These are phyloP conservation scores for Penstemon eatonii DNA, from an alignment of 257 asterid genomes.

Conservation along the genomic window DNA sequence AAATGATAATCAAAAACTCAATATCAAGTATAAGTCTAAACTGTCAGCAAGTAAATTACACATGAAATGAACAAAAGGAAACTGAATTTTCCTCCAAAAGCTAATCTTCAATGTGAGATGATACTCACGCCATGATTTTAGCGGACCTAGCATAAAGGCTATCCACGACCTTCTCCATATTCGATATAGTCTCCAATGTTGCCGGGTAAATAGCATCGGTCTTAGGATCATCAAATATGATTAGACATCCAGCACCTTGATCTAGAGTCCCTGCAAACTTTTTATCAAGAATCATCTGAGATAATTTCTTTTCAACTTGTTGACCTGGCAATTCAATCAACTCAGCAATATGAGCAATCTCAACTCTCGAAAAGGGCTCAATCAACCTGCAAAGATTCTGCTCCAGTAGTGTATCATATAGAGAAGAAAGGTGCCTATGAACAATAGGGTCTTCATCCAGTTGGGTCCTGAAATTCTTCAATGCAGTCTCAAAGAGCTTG, in stretches of 20 bases:
- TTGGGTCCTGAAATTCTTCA: constrained; percentile 55
- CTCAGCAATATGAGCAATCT: constrained; percentile 59
- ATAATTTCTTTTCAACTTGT: constrained; percentile 57
- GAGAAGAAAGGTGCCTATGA: constrained; percentile 66
- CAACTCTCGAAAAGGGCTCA: constrained; percentile 64
- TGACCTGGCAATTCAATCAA: constrained; percentile 55
- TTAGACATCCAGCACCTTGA: constrained; percentile 66
- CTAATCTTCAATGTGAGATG: constrained; percentile 10
- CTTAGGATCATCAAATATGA: constrained; percentile 61
- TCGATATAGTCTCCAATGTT: constrained; percentile 53
- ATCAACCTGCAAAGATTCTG: constrained; percentile 72
- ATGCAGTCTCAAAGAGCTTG: constrained; percentile 56
- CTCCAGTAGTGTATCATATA: constrained; percentile 60
- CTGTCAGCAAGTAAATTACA: too few species aligned
- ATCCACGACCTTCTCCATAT: constrained; percentile 66
- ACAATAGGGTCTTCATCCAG: constrained; percentile 68
- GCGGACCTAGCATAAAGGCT: constrained; percentile 65
- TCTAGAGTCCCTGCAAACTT: constrained; percentile 69
- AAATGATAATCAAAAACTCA: too few species aligned
- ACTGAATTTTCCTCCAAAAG: too few species aligned
- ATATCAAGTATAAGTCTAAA: too few species aligned
- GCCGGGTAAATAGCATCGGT: constrained; percentile 62
- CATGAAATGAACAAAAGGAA: too few species aligned
- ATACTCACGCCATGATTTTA: constrained; percentile 57
- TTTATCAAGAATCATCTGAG: constrained; percentile 68